Evolutionary conservation across 371 early-diverging fungal species (phyloP).

Genomic region (Gilbertella persicaria): DNA sequence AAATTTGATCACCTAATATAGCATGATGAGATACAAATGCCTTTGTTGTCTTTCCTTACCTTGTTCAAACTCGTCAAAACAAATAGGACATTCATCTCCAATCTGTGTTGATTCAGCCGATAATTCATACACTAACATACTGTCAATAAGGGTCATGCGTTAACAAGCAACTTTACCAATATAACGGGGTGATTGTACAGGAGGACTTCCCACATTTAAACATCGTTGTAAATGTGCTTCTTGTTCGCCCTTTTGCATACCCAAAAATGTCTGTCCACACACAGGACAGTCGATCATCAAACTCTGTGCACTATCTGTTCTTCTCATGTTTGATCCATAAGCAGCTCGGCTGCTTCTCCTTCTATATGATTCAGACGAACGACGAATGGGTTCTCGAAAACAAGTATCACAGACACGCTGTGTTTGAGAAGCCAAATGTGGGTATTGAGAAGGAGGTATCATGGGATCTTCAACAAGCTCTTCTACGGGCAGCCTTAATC

Average conservation of each 20-base stretch:
- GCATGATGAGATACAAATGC: not conserved
- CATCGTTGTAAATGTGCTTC: conserved; percentile 48
- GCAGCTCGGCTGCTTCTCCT: conserved; percentile 9
- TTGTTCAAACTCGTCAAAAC: conserved; percentile 82
- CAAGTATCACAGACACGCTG: conserved; percentile 54
- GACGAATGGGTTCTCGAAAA: conserved; percentile 26
- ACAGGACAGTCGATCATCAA: conserved; percentile 82
- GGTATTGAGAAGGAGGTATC: conserved; percentile 41
- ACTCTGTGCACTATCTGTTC: conserved; percentile 54
- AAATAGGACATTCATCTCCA: conserved; percentile 83
- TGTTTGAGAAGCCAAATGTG: conserved; percentile 35
- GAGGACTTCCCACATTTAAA: conserved; percentile 33
- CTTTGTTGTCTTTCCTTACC: conserved; percentile 33
- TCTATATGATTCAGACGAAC: conserved; percentile 16
- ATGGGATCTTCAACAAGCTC: conserved; percentile 49
- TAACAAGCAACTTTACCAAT: conserved; percentile 51
- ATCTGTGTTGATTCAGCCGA: conserved; percentile 59
- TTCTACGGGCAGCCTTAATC: conserved; percentile 38
- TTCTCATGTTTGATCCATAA: conserved; percentile 28
- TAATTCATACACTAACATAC: conserved; percentile 52
- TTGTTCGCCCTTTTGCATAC: conserved; percentile 38
- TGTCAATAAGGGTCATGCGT: not conserved
- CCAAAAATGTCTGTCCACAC: conserved; percentile 62
- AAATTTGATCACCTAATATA: conserved; percentile 62
- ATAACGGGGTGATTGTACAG: conserved; percentile 63